Conservation (phyloP, 768 basidiomycete species). For the Trametes coccinea region DNA sequence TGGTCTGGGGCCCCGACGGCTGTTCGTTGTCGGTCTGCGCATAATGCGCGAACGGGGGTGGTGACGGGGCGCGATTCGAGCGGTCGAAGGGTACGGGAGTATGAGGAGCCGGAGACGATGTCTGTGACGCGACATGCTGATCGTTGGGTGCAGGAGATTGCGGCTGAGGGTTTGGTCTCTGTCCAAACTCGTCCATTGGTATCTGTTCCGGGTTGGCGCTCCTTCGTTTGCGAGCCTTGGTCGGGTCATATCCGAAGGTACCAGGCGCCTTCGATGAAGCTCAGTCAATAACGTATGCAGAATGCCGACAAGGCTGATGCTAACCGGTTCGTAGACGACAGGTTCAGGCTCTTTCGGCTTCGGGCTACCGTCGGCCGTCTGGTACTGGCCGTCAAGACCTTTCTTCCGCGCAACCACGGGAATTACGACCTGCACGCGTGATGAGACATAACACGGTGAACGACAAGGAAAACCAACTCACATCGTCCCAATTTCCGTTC, state of each 20-base stretch:
- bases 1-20: constrained; percentile 13
- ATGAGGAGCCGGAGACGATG: constrained; percentile 31
- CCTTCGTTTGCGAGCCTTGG: constrained; percentile 58
- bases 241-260: constrained; percentile 76
- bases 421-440: constrained; percentile 62
- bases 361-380: constrained; percentile 68
- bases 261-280: constrained; percentile 62
- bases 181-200: constrained; percentile 69
- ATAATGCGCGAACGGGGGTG: constrained; percentile 68
- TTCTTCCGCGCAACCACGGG: constrained; percentile 85
- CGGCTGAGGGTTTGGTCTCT: constrained; percentile 25
- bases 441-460: constrained; percentile 14
- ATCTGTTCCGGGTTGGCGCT: constrained; percentile 40
- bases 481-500: constrained; percentile 85
- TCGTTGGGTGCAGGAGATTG: constrained; percentile 25
- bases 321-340: constrained; percentile 54
- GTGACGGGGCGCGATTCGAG: constrained; percentile 45
- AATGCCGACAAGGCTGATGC: constrained; percentile 24
- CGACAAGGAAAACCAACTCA: constrained; percentile 33
- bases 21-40: constrained; percentile 7
- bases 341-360: constrained; percentile 41
- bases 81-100: constrained; percentile 32
- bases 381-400: constrained; percentile 71
- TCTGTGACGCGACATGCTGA: constrained; percentile 15
- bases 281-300: background rate